These are phyloP conservation scores for Alternaria ventricosa DNA, from an alignment of 2,329 filamentous ascomycete species.

Conservation along the genomic window DNA sequence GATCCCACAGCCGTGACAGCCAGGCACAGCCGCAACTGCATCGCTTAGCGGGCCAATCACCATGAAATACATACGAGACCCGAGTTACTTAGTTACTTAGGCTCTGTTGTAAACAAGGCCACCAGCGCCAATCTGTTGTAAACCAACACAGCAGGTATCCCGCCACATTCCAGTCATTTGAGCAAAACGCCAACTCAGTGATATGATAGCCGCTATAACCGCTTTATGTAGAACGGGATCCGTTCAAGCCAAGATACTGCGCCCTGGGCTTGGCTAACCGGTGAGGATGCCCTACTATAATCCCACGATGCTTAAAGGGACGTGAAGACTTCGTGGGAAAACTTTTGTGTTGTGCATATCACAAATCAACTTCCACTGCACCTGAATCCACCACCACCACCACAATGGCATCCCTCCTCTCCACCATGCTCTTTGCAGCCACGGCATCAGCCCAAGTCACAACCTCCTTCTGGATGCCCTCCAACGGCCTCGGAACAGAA, in stretches of 20 bases:
- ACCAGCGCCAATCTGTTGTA: neutral
- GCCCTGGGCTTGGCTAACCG: neutral
- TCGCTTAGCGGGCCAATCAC: neutral
- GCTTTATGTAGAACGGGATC: neutral
- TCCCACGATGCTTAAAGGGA: neutral
- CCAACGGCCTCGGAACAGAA: neutral
- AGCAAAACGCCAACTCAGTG: neutral
- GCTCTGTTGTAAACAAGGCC: neutral
- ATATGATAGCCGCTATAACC: neutral
- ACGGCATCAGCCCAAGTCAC: neutral
- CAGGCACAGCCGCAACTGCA: neutral
- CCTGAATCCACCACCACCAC: neutral
- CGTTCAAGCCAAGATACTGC: neutral
- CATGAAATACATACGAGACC: neutral
- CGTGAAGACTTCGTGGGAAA: neutral
- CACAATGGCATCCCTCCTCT: neutral
- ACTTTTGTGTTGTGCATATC: neutral
- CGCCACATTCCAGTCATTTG: neutral
- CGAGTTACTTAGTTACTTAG: neutral
- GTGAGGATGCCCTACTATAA: neutral
- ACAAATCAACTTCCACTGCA: neutral
- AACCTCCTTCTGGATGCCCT: neutral
- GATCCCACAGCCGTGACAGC: neutral
- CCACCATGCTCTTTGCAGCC: neutral
- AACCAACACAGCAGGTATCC: neutral